Percentiles rank a stretch among this genome's conserved stretches.
phyloP scores from a whole-genome alignment of 2,329 filamentous ascomycete species.

The Cephalotrichum gorgonifer region DNA sequence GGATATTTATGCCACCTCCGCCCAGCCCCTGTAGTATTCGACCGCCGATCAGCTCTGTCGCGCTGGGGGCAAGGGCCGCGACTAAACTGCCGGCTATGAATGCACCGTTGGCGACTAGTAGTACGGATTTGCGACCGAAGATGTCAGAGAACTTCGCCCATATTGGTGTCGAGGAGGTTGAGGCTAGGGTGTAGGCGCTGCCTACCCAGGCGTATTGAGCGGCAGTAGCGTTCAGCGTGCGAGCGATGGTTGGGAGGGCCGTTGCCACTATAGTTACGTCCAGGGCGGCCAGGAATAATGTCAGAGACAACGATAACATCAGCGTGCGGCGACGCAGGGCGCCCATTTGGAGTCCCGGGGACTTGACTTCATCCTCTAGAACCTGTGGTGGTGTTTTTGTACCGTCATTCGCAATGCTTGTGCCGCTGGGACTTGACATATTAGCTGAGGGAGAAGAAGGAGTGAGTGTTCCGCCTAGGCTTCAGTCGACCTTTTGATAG shows the following conservation, averaged over 20 bases:
- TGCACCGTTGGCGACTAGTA: conserved; percentile 53
- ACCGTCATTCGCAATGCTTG: neutral
- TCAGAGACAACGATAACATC: conserved; percentile 10
- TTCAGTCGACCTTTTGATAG: too few species aligned
- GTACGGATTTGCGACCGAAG: conserved; percentile 55
- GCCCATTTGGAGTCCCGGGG: neutral
- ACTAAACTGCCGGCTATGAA: conserved; percentile 55
- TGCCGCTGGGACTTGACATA: neutral
- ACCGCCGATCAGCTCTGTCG: conserved; percentile 55
- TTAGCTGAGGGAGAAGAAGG: too few species aligned
- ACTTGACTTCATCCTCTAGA: neutral
- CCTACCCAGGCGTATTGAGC: conserved; percentile 71
- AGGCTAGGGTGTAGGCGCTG: conserved; percentile 60
- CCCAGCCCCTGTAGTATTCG: conserved; percentile 46
- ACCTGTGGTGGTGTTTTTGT: neutral
- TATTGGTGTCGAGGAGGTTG: conserved; percentile 51
- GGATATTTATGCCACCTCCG: conserved; percentile 62
- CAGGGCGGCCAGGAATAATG: conserved; percentile 33
- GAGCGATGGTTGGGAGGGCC: conserved; percentile 48
- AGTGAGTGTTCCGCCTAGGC: neutral
- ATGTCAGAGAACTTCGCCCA: conserved; percentile 64
- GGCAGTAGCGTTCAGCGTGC: conserved; percentile 44
- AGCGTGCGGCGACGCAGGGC: neutral
- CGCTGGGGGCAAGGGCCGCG: conserved; percentile 52
- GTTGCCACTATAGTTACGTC: conserved; percentile 51